Evolutionary conservation across 495 filamentous ascomycete species (phyloP).

Genomic region (Aspergillus conjunctus): DNA sequence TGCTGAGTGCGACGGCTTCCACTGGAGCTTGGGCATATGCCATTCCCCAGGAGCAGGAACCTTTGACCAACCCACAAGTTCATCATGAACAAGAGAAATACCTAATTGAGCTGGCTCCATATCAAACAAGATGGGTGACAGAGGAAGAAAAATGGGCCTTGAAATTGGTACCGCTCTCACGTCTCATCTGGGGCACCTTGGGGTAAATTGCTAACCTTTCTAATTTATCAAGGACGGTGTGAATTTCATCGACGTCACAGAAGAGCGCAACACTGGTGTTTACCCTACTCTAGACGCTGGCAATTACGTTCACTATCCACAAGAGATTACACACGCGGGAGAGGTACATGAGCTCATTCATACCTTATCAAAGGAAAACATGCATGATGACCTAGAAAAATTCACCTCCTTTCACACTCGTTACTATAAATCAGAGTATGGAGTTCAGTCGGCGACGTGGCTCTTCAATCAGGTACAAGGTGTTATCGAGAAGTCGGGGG

Average conservation of each 20-base stretch:
- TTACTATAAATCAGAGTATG: constrained; percentile 86
- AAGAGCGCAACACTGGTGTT: constrained; percentile 46
- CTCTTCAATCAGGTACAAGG: constrained; percentile 73
- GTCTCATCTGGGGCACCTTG: background rate
- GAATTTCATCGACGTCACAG: constrained; percentile 95
- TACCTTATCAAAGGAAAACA: constrained; percentile 71
- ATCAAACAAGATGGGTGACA: constrained; percentile 79
- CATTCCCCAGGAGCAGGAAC: constrained; percentile 42
- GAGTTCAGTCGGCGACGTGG: constrained; percentile 89
- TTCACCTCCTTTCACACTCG: constrained; percentile 85
- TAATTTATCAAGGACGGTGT: constrained; percentile 63
- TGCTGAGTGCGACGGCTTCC: constrained; percentile 27
- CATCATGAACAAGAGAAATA: constrained; percentile 55
- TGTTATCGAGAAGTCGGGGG: constrained; percentile 69
- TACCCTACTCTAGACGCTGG: constrained; percentile 35
- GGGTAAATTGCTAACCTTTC: constrained; percentile 14
- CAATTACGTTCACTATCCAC: constrained; percentile 60
- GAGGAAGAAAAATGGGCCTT: constrained; percentile 95
- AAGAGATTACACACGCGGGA: constrained; percentile 63
- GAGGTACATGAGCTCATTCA: constrained; percentile 67
- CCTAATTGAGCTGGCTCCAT: constrained; percentile 86
- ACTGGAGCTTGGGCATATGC: constrained; percentile 35
- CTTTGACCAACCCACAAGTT: constrained; percentile 35
- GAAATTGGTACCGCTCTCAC: constrained; percentile 63
- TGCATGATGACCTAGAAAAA: constrained; percentile 73